These are phyloP conservation scores for Exophiala viscosa DNA, from an alignment of 2,329 filamentous ascomycete species.

Conservation along the genomic window DNA sequence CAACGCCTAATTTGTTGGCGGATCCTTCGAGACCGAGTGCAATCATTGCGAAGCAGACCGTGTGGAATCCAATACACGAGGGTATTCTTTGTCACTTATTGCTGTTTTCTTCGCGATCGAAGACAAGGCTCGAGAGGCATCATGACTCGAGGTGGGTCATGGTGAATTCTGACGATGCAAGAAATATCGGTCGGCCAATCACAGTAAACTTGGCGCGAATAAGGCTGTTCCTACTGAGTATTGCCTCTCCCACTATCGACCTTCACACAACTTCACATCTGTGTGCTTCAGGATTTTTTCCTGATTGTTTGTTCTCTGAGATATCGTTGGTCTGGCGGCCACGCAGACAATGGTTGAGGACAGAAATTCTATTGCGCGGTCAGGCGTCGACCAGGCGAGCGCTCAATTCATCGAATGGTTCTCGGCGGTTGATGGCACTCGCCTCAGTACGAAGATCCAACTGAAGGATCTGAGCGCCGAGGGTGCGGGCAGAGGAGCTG, in stretches of 20 bases:
- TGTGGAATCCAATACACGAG: not conserved
- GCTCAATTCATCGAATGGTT: slow-evolving; percentile 58
- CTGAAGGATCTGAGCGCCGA: slow-evolving; percentile 55
- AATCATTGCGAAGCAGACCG: slow-evolving; percentile 49
- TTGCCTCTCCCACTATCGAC: too few species aligned
- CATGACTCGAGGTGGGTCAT: too few species aligned
- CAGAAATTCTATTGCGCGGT: not conserved
- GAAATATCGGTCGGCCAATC: too few species aligned
- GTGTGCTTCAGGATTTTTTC: too few species aligned
- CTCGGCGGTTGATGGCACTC: slow-evolving; percentile 46
- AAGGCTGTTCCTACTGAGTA: too few species aligned
- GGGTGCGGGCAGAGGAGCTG: slow-evolving; percentile 59
- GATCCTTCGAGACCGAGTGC: slow-evolving; percentile 81
- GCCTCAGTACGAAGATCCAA: slow-evolving; percentile 55
- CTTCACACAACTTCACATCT: too few species aligned
- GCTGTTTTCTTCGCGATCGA: not conserved
- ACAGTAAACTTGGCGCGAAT: too few species aligned
- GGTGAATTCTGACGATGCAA: too few species aligned
- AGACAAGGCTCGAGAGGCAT: too few species aligned
- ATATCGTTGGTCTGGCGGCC: not conserved
- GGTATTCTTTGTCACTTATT: not conserved
- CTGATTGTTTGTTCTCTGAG: too few species aligned
- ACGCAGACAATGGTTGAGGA: not conserved
- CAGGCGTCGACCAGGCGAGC: slow-evolving; percentile 41
- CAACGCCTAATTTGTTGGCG: slow-evolving; percentile 95